Evolutionary conservation across 2,329 filamentous ascomycete species (phyloP), one percentile per base, ranked within the genome.

Genomic region (Alternaria postmessia): DNA sequence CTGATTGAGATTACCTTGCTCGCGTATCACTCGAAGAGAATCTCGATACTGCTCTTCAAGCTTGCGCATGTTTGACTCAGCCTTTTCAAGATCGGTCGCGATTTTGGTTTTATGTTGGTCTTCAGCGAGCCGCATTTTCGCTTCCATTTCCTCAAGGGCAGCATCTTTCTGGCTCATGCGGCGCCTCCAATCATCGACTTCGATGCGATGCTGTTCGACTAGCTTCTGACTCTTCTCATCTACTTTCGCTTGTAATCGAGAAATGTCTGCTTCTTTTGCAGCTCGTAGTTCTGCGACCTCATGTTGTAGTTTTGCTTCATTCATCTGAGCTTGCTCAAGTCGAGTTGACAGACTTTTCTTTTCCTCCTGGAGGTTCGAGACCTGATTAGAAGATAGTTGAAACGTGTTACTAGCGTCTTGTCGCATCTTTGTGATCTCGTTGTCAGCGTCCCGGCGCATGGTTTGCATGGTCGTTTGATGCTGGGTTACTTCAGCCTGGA

Each of bases 91-190:
- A 41, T 72, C 66, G 6, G 38, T 49, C 7, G 67, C 57, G 7
- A 73, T 36, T 34, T 70, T 66, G 8, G 53, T 51, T 7, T 54
- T 42, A n/a, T 63, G 56, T 24, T 67, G 59, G 20, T 52, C 51
- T 30, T 69, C 55, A n/a, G 59, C 46, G 4, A 61, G 59, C 14
- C 49, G 57, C 12, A 51, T 20, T 24, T 60, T 65, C 4, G 65
- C 64, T 32, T 73, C 59, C 1, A 58, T 47, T n/a, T 69, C 62
- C 20, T 64, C 65, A 6, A 66, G 51, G 8, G 60, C 63, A 12
- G 24, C 36, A 11, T 67, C 65, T 11, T 63, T 52, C 16, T 48
- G 30, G 20, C 8, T 46, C 7, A 73, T 46, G 3, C 64, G 63
- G 22, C 48, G 44, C 20, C 43, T 53, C 16, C 65, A 39, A 8